Conservation (phyloP, 192 early-diverging fungal species). For the Dispira simplex region DNA sequence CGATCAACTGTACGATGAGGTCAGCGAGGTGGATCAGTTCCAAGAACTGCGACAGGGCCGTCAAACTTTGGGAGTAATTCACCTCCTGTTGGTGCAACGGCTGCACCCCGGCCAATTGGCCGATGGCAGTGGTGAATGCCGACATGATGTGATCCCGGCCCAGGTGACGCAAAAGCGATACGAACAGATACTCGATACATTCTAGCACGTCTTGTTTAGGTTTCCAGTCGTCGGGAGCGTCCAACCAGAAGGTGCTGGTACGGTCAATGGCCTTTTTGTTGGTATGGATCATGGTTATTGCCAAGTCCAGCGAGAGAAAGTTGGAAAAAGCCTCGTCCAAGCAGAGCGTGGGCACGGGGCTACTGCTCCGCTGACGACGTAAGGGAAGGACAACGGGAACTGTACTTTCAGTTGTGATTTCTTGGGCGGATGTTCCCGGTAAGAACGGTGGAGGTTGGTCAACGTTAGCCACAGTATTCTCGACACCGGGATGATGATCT, state of each 20-base stretch:
- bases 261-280: constrained; percentile 67
- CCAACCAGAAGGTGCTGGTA: constrained; percentile 37
- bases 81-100: background rate
- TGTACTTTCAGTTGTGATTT: background rate
- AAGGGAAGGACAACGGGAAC: background rate
- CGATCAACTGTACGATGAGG: constrained; percentile 84
- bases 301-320: constrained; percentile 42
- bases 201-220: constrained; percentile 40
- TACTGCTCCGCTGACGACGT: too few species aligned
- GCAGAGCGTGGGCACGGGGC: background rate
- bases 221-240: constrained; percentile 37
- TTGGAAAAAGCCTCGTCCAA: background rate
- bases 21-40: constrained; percentile 91
- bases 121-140: constrained; percentile 13
- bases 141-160: constrained; percentile 36
- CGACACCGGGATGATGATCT: background rate
- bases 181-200: constrained; percentile 61
- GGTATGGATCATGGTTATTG: constrained; percentile 70
- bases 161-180: constrained; percentile 46
- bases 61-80: constrained; percentile 24
- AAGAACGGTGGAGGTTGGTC: background rate
- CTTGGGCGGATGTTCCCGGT: background rate
- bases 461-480: background rate
- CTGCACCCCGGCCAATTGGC: background rate
- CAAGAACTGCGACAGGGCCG: constrained; percentile 68